Evolutionary conservation across 2,329 filamentous ascomycete genomes (phyloP).

Genomic region (Talaromyces amestolkiae): DNA sequence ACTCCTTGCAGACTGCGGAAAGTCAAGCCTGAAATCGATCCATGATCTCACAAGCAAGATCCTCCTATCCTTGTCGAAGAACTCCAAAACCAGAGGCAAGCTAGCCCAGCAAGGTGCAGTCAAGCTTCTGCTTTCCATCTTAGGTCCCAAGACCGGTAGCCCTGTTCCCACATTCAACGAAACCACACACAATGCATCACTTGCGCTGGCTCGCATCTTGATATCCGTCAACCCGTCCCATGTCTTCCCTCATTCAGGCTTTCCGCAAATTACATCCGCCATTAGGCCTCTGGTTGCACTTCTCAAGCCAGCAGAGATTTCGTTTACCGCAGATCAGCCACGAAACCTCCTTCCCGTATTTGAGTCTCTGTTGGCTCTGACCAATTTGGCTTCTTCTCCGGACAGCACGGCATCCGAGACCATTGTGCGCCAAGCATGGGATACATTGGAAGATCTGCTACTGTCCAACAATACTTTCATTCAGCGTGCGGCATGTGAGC

Average conservation of each 20-base stretch:
- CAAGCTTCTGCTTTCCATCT: slow-evolving; percentile 75
- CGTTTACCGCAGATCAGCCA: slow-evolving; percentile 50
- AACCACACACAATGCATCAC: slow-evolving; percentile 62
- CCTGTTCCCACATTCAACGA: slow-evolving; percentile 36
- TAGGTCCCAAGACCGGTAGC: slow-evolving; percentile 39
- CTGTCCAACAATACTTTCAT: slow-evolving; percentile 73
- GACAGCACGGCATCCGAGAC: slow-evolving; percentile 56
- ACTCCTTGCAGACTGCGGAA: slow-evolving; percentile 72
- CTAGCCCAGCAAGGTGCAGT: slow-evolving; percentile 94
- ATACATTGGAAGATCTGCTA: slow-evolving; percentile 77
- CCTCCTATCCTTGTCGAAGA: slow-evolving; percentile 72
- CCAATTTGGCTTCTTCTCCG: slow-evolving; percentile 75
- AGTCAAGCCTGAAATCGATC: slow-evolving; percentile 67
- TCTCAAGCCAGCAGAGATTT: slow-evolving; percentile 62
- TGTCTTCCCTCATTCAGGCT: slow-evolving; percentile 76
- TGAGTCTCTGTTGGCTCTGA: slow-evolving; percentile 85
- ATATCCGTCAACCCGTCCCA: slow-evolving; percentile 82
- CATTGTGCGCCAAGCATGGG: slow-evolving; percentile 73
- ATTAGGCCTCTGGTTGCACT: slow-evolving; percentile 77
- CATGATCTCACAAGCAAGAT: slow-evolving; percentile 70
- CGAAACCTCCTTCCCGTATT: slow-evolving; percentile 85
- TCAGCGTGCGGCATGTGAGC: slow-evolving; percentile 78
- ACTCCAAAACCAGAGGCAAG: slow-evolving; percentile 69
- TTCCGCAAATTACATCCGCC: slow-evolving; percentile 70
- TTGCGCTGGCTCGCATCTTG: slow-evolving; percentile 78